Percentiles rank a stretch among this genome's conserved stretches.
Evolutionary conservation across 306 rosid genomes (phyloP).

Genomic region (Senna tora): DNA sequence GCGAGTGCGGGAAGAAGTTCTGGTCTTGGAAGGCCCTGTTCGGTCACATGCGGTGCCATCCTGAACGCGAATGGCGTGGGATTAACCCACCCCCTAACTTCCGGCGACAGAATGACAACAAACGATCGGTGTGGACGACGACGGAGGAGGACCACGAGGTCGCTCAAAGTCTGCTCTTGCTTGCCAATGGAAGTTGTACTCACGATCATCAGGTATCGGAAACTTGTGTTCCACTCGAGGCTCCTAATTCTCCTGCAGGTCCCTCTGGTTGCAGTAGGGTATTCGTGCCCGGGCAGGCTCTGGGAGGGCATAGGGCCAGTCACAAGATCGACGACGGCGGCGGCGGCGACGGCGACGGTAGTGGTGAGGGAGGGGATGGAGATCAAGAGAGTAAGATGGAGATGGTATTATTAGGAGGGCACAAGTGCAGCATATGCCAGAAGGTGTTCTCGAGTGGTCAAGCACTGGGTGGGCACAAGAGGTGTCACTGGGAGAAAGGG

Average conservation of each 20-base stretch:
- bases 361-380: too few relatives aligned
- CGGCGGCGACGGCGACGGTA: background rate
- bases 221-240: background rate
- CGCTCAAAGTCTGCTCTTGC: constrained; percentile 59
- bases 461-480: constrained; percentile 69
- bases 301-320: constrained; percentile 76
- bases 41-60: constrained; percentile 96
- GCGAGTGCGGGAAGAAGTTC: constrained; percentile 74
- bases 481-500: constrained; percentile 69
- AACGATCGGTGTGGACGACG: constrained; percentile 22
- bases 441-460: constrained; percentile 66
- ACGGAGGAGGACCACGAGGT: constrained; percentile 59
- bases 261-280: constrained; percentile 70
- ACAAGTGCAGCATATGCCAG: constrained; percentile 55
- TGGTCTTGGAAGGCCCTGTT: constrained; percentile 82
- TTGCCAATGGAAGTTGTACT: constrained; percentile 46
- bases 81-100: constrained; percentile 63
- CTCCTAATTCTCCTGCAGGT: too few relatives aligned
- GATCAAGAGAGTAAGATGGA: background rate
- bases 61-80: constrained; percentile 87
- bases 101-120: background rate
- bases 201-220: background rate
- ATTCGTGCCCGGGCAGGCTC: constrained; percentile 77
- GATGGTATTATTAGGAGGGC: constrained; percentile 30
- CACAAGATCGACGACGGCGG: constrained; percentile 74